These are phyloP conservation scores for Hawksworthiomyces lignivorus DNA, from an alignment of 2,329 filamentous ascomycete species.

Conservation along the genomic window DNA sequence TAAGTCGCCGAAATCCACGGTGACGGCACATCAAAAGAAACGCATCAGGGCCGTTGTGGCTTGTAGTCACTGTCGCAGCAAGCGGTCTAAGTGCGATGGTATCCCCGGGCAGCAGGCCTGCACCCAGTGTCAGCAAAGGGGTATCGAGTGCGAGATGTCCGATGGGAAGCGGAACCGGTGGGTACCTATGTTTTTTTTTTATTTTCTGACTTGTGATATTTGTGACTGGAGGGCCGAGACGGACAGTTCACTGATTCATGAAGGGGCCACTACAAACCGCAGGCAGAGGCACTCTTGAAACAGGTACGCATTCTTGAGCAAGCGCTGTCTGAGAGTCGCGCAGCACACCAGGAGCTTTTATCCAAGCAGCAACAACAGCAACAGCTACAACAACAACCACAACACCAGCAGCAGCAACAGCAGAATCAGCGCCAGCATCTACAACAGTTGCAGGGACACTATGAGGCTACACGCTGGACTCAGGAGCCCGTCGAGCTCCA, in stretches of 20 bases:
- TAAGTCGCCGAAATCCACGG: not conserved
- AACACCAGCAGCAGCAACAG: not conserved
- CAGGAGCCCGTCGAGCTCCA: constrained; percentile 2
- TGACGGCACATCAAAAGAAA: constrained; percentile 5
- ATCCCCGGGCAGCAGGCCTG: constrained; percentile 7
- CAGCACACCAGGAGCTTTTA: constrained; percentile 1
- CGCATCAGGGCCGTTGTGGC: constrained; percentile 10
- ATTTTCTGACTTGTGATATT: too few species aligned
- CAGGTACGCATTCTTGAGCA: constrained; percentile 5
- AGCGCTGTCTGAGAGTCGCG: constrained; percentile 7
- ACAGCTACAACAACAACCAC: not conserved
- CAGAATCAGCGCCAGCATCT: not conserved
- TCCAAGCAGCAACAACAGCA: not conserved
- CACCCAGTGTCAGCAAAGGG: constrained; percentile 8
- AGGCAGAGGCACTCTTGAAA: constrained; percentile 9
- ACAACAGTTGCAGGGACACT: not conserved
- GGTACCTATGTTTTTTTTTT: too few species aligned
- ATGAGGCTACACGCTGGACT: too few species aligned
- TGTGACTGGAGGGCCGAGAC: too few species aligned
- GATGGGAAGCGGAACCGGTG: constrained; percentile 11
- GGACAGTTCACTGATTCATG: too few species aligned
- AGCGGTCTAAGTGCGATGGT: constrained; percentile 11
- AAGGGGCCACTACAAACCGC: constrained; percentile 12
- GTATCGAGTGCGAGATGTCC: constrained; percentile 10
- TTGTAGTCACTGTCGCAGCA: constrained; percentile 12